Base-by-base conservation (phyloP, 345 rosid genomes). In the Sonneratia caseolaris region DNA sequence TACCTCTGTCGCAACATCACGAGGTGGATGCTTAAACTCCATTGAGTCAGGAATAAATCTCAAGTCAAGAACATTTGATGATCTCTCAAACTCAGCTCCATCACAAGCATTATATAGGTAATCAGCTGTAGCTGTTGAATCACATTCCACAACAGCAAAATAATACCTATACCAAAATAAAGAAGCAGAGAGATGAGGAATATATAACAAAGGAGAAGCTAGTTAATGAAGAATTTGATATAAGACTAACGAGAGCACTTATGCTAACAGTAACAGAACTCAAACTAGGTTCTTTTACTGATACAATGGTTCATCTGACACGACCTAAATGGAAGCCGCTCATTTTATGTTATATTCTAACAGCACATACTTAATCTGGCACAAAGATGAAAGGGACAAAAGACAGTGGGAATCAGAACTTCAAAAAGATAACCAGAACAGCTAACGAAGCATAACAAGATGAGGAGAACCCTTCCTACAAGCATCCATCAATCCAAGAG, bases 21-120 rank as follows among this genome's bases (percentile, higher is more conserved):
- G 91, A 38, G 96, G 92, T n/a, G 88, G 83, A 81, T 90, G 87
- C 80, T 88, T 89, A 81, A 92, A 89, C 73, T 92, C 98, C 92
- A 89, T 85, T 37, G 93, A 81, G 71, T 95, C 98, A 7, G 99
- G 97, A 78, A 95, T 84, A 81, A 89, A 95, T 80, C 98, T 89
- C 70, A 95, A 79, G 76, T 95, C 99, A 37, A 95, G 90, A 78
- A 89, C 90, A 86, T 92, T 95, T 37, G 99, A 82, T 27, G 99
- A 90, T 76, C 92, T 85, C 82, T 88, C 99, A 78, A 95, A 86
- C 79, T 95, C 99, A 64, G 76, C 71, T 51, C 98, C 99, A 83
- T 95, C 97, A 74, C 99, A 90, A 65, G 84, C 73, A 70, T 84
- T 88, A 79, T 92, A 92, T 64, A 95, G 82, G 82, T 83, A 77